Evolutionary conservation across 2,329 filamentous ascomycete species (phyloP), one percentile per base, ranked within the genome.

Genomic region (Paramyrothecium sp.): DNA sequence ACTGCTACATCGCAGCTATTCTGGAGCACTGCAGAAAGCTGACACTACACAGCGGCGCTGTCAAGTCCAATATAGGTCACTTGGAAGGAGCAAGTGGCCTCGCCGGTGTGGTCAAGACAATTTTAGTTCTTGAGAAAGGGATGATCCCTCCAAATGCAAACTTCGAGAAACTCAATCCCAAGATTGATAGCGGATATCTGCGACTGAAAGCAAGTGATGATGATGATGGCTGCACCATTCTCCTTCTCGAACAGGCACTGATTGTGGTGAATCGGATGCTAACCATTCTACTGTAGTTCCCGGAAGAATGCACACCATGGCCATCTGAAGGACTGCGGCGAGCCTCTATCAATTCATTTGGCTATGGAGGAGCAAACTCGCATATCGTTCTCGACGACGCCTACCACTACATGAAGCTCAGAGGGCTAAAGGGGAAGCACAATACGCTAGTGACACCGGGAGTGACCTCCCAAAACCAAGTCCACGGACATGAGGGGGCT

Each of bases 1-100:
- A 60, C 19, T n/a, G 76, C 0, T 71, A 78, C 22, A n/a, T 69
- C 69, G 13, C 59, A n/a, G 11, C 26, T 12, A 5, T 20, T 26
- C 21, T 22, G 26, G 13, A 16, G 22, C 13, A 12, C 21, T 22
- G n/a, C 13, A 11, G n/a, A 22, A n/a, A 10, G 48, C 48, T 51
- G 21, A 51, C 11, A 51, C 21, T 20, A 22, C 5, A 26, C 10
- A 51, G 48, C 11, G 61, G 61, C 12, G 59, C 63, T 2, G 38
- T 65, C 51, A 67, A 67, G 56, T 54, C 61, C 7, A 59, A 60
- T 26, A 58, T 65, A 21, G 63, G 63, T 17, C 62, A 64, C 52
- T 57, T 58, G 3, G 57, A 59, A 49, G 56, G 60, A 8, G 57
- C 58, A 16, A 58, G 56, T 7, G 63, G 63, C 16, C 21, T 65